Base-by-base conservation (phyloP, 495 filamentous ascomycete genomes). In the Neurospora tetraspora region DNA sequence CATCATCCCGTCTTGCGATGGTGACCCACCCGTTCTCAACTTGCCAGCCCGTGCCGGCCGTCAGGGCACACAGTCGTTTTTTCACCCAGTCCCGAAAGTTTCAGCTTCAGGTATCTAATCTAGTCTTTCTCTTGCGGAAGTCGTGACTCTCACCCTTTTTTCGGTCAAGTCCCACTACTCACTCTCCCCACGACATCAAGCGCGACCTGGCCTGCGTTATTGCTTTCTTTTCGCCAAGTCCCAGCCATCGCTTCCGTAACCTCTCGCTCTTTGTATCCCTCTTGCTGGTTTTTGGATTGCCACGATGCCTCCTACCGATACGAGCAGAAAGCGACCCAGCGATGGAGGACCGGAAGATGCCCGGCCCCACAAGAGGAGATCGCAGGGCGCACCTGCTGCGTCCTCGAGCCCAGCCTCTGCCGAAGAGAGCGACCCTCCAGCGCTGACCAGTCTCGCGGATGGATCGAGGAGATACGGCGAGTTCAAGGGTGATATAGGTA, bases 331-430 rank as follows among this genome's bases (percentile, higher is more conserved):
- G 43, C 43, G 43, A 0, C n/a, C 43, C 20, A 5, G 3, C 1
- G 43, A 23, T 0, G 43, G 9, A 59, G 23, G 20, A 14, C 0
- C 4, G 5, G 47, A 1, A 4, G 10, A 7, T 31, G 2, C 5
- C 23, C 20, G 47, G 14, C 47, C 11, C 3, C 47, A 7, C 0
- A 59, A 59, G 10, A 27, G 47, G 11, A 59, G 2, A 14, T 27
- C 47, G 10, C 47, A 59, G 1, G 43, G 43, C 0, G n/a, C 3
- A 0, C 0, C 43, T 47, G n/a, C n/a, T 20, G 0, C 23, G 47
- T 59, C 23, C 11, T 59, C 23, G 11, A 59, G 31, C 23, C 0
- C 11, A 0, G 20, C 23, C 23, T 16, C 5, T 3, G 10, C 5
- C 23, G 12, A 31, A 31, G 47, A 23, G 1, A 7, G 0, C 4